Evolutionary conservation across 139 green algal species (phyloP), one percentile per base, ranked within the genome.

Genomic region (Micractinium conductrix): DNA sequence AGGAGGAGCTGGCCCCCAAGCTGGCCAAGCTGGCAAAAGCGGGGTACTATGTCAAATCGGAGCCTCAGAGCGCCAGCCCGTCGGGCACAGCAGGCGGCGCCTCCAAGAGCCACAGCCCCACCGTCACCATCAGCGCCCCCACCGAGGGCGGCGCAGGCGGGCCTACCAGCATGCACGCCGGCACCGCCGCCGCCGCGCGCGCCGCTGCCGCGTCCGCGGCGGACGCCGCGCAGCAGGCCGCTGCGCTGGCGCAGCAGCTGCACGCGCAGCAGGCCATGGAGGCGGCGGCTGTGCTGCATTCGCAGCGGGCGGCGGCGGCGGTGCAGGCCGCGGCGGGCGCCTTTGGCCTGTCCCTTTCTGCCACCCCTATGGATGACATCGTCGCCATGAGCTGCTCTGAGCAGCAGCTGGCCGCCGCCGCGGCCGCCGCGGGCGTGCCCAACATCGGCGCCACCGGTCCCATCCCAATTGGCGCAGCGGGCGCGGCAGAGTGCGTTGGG

Each of bases 1-100:
- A 85, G 53, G 82, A 84, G 74, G 65, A 89, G 62, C 74, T 89
- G 62, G 74, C 73, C 9, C 69, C 80, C 35, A 88, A 88, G 78
- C n/a, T 84, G 40, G 60, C 44, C 2, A 24, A n/a, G 21, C 24
- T 88, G 53, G 30, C 44, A 16, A 60, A 60, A 17, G 43, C 69
- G 48, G 78, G 78, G n/a, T 75, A 63, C 60, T 44, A 28, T 30
- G 73, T 55, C 30, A 50, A 42, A 43, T 16, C 42, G 65, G 80
- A 63, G 19, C 21, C 40, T 16, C 28, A 19, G 58, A 35, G 42
- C 17, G 38, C 35, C 76, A 83, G 68, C 68, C 68, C 76, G 28
- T 78, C 67, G 7, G 76, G 28, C 16, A 67, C 45, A 1, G n/a
- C 24, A n/a, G 50, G 42, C 22, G 26, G 16, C 16, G 50, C 50